Base-by-base conservation (phyloP, 179 eudicot species). In the Nepenthes alata region DNA sequence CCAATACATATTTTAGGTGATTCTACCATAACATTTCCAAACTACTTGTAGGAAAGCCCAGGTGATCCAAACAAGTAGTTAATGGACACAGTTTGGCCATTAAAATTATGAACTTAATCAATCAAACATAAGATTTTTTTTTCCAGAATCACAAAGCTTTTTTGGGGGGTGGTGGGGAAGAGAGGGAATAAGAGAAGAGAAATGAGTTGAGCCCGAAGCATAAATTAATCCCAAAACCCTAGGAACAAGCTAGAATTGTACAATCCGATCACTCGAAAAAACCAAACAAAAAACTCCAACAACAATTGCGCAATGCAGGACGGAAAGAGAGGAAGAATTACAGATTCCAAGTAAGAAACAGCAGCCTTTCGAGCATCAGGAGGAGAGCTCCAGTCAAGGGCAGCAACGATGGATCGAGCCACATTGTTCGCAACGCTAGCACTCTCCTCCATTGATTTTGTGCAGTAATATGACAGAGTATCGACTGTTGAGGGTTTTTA, bases 301-400 rank as follows among this genome's bases (percentile, higher is more conserved):
- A 64, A 4, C 25, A 11, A 55, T 7, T 5, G 37, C 9, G 45
- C 44, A 49, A 34, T 14, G 15, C 10, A n/a, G 2, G 54, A 66
- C 13, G 34, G 11, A 53, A 37, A 53, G 39, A 51, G 60, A 59
- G 64, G 41, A 54, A 44, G 57, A 6, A 37, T 39, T 84, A 91
- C 98, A 52, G 96, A 80, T 75, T 93, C 90, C 64, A 93, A 71
- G 82, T 61, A 89, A 16, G 85, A 61, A 70, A 85, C 81, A 0
- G 98, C 97, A 34, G 88, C 80, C 1, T 78, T 84, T 15, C 97
- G 81, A 74, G 81, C 72, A 69, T 87, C 93, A 44, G 90, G 67
- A 51, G 97, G 64, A 56, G 95, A 83, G 35, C 70, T 83, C 95
- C 97, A 89, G 68, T 87, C 91, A 13, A 87, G 81, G 47, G 89